Evolutionary conservation across 371 early-diverging fungal species (phyloP).

Genomic region (Mucor velutinosus): DNA sequence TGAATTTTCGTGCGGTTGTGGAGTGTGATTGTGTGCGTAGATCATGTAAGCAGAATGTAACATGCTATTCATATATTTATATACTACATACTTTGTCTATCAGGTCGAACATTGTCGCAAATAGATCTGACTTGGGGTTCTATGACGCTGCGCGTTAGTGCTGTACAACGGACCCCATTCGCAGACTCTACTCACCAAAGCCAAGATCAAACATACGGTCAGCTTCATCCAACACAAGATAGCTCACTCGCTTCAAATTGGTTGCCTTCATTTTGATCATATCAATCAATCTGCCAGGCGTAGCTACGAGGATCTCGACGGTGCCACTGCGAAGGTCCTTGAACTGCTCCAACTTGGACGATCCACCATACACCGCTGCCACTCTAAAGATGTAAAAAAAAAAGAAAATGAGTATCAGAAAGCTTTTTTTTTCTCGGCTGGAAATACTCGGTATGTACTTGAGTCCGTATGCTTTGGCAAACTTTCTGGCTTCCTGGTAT

Average conservation of each 20-base stretch:
- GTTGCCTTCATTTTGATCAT: slow-evolving; percentile 88
- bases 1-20: slow-evolving; percentile 15
- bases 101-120: slow-evolving; percentile 86
- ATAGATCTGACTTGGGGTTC: slow-evolving; percentile 96
- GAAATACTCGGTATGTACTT: slow-evolving; percentile 23
- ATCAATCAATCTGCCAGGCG: slow-evolving; percentile 97
- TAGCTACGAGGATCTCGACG: slow-evolving; percentile 89
- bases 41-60: slow-evolving; percentile 11
- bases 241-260: slow-evolving; percentile 89
- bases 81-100: slow-evolving; percentile 65
- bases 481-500: slow-evolving; percentile 77
- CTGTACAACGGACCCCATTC: too few relatives aligned
- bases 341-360: slow-evolving; percentile 86
- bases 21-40: background rate
- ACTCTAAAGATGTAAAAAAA: slow-evolving; percentile 39
- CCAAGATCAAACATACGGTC: slow-evolving; percentile 97
- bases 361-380: slow-evolving; percentile 92
- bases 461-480: slow-evolving; percentile 75
- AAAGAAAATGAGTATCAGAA: background rate
- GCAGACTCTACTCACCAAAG: slow-evolving; percentile 68
- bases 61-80: background rate
- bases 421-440: too few relatives aligned
- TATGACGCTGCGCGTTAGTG: slow-evolving; percentile 11
- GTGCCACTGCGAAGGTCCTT: slow-evolving; percentile 81
- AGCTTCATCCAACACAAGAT: slow-evolving; percentile 94